These are phyloP conservation scores for Kuraishia borneana DNA, from an alignment of 805 yeast genomes.

Conservation along the genomic window DNA sequence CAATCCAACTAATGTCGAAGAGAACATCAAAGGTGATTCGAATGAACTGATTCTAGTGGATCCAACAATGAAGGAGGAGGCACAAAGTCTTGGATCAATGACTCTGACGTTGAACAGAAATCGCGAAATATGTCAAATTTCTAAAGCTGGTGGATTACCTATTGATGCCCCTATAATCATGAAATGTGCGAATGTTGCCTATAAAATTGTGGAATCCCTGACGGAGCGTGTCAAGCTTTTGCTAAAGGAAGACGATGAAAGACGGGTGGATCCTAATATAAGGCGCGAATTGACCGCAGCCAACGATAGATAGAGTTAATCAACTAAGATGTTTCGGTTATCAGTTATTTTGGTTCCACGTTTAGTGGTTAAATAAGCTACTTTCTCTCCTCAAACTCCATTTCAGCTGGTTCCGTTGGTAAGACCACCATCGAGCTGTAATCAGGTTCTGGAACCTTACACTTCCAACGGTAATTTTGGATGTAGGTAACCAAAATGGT, in stretches of 20 bases:
- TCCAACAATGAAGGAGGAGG: conserved; percentile 69
- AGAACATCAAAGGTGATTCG: conserved; percentile 57
- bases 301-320: conserved; percentile 13
- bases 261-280: conserved; percentile 9
- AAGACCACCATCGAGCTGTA: conserved; percentile 88
- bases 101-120: conserved; percentile 85
- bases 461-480: conserved; percentile 69
- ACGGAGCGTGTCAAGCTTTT: conserved; percentile 52
- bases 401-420: conserved; percentile 68
- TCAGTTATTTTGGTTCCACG: neutral
- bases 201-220: conserved; percentile 44
- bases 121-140: conserved; percentile 81
- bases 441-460: conserved; percentile 58
- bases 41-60: conserved; percentile 55
- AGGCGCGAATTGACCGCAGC: conserved; percentile 19
- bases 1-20: conserved; percentile 54
- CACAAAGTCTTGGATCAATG: conserved; percentile 63
- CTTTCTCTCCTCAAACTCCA: conserved; percentile 43
- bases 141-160: conserved; percentile 84
- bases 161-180: conserved; percentile 61
- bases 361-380: neutral
- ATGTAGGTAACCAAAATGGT: conserved; percentile 67
- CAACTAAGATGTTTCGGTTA: neutral
- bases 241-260: conserved; percentile 39
- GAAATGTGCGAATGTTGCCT: conserved; percentile 61